A percentile compares a stretch with the other conserved stretches of the same genome.
phyloP scores from a whole-genome alignment of 129 eudicot genomes.

The Deinandra increscens region DNA sequence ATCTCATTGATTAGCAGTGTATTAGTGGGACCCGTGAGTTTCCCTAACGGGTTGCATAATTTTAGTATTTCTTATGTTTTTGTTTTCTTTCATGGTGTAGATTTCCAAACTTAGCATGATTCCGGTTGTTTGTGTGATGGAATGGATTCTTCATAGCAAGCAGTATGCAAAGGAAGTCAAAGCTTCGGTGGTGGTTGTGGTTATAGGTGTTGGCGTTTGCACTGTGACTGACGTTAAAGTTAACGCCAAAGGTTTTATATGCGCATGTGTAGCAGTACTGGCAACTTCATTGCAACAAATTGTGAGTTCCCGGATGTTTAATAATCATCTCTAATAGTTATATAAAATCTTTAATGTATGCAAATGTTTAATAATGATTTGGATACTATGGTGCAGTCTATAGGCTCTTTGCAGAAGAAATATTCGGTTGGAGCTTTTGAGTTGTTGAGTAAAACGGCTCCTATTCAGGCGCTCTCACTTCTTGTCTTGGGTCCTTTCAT shows the following conservation, averaged over 20 bases:
- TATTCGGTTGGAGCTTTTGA: conserved; percentile 89
- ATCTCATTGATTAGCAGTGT: too few relatives aligned
- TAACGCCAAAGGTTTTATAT: conserved; percentile 78
- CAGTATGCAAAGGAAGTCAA: conserved; percentile 64
- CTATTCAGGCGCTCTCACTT: conserved; percentile 84
- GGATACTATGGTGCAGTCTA: conserved; percentile 56
- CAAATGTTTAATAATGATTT: conserved; percentile 9
- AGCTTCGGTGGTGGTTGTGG: conserved; percentile 66
- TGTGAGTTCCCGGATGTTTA: conserved; percentile 41
- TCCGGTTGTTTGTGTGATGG: conserved; percentile 88
- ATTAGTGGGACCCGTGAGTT: not conserved
- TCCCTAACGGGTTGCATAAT: too few relatives aligned
- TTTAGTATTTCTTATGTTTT: not conserved
- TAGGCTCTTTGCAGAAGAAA: conserved; percentile 92
- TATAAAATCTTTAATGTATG: not conserved
- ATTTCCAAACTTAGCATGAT: conserved; percentile 92
- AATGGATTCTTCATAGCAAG: conserved; percentile 70
- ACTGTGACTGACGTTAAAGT: conserved; percentile 88
- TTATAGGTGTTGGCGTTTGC: conserved; percentile 92
- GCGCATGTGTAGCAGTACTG: conserved; percentile 81
- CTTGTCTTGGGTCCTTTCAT: conserved; percentile 77
- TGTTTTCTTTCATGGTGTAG: conserved; percentile 28
- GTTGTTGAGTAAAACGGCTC: conserved; percentile 90
- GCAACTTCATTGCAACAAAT: conserved; percentile 83
- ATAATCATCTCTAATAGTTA: not conserved